These are phyloP conservation scores for Yarrowia alimentaria DNA, from an alignment of 805 yeast genomes.

Conservation along the genomic window DNA sequence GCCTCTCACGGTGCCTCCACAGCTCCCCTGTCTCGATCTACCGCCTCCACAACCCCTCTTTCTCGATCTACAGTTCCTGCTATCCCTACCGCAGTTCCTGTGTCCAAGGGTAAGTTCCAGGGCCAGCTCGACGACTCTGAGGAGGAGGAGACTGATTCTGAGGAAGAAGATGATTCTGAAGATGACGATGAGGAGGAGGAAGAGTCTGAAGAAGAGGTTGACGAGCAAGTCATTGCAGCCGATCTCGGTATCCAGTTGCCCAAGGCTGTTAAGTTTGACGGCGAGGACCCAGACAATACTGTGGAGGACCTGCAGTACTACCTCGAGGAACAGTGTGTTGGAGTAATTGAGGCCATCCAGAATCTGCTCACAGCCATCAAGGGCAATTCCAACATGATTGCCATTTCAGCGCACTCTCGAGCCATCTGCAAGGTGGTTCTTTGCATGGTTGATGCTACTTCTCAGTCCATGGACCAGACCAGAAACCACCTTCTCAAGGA, in stretches of 20 bases:
- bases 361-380: slow-evolving; percentile 55
- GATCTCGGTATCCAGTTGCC: slow-evolving; percentile 24
- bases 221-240: slow-evolving; percentile 27
- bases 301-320: slow-evolving; percentile 78
- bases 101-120: no score
- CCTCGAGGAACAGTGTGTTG: slow-evolving; percentile 89
- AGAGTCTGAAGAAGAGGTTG: slow-evolving; percentile 21
- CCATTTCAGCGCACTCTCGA: slow-evolving; percentile 64
- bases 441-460: slow-evolving; percentile 88
- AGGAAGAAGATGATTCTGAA: neutral
- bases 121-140: slow-evolving; percentile 7
- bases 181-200: slow-evolving; percentile 6
- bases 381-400: slow-evolving; percentile 66
- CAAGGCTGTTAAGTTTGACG: slow-evolving; percentile 54
- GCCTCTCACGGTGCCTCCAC: no score
- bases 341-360: slow-evolving; percentile 87
- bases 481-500: slow-evolving; percentile 80
- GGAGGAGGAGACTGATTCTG: slow-evolving; percentile 13
- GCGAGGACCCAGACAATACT: slow-evolving; percentile 84
- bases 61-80: no score
- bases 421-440: slow-evolving; percentile 77
- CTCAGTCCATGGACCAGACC: slow-evolving; percentile 82
- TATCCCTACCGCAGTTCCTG: no score
- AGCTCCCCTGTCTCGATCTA: no score
- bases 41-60: no score